Base-by-base conservation (phyloP, 257 asterid genomes). In the Agastache rugosa region DNA sequence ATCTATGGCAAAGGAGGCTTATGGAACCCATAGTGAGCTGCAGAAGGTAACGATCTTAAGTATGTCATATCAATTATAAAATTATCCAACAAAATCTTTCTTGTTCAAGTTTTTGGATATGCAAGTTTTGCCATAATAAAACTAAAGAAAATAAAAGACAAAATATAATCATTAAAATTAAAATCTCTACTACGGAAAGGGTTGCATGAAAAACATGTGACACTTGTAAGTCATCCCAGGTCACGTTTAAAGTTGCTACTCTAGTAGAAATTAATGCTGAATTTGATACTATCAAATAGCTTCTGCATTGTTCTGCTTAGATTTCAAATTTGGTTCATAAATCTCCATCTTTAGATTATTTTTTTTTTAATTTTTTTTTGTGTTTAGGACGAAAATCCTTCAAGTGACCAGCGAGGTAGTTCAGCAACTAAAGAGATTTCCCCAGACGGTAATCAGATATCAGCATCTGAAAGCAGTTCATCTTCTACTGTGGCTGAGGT, bases 401-500 rank as follows among this genome's bases (percentile, higher is more conserved):
- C 81, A 14, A 83, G 74, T 83, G 96, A 75, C 69, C 83, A 78
- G 74, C 73, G 79, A 25, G 53, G 48, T 61, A 69, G 80, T 79
- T 54, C 80, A 41, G 67, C 76, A 44, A 66, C 62, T 51, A 87
- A 82, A 70, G 92, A 85, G 65, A 67, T 75, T 61, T 60, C 88
- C 74, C 65, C 85, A 27, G 91, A 83, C 14, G 41, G 79, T 74
- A 77, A 81, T 80, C 88, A 77, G 80, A 61, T 72, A 29, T 76
- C 91, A 73, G 72, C 83, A 70, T 84, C 96, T 75, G 96, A 85
- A 81, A 87, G 77, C 81, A 63, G 71, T 48, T 63, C 90, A 70
- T 80, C 90, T 50, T 77, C 84, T 71, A 71, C 86, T 42, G 65
- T 90, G 70, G 82, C 90, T 73, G 98, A 90, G 74, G 96, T 84